These are phyloP conservation scores for Gossypium bickii DNA, from an alignment of 345 rosid species.

Conservation along the genomic window DNA sequence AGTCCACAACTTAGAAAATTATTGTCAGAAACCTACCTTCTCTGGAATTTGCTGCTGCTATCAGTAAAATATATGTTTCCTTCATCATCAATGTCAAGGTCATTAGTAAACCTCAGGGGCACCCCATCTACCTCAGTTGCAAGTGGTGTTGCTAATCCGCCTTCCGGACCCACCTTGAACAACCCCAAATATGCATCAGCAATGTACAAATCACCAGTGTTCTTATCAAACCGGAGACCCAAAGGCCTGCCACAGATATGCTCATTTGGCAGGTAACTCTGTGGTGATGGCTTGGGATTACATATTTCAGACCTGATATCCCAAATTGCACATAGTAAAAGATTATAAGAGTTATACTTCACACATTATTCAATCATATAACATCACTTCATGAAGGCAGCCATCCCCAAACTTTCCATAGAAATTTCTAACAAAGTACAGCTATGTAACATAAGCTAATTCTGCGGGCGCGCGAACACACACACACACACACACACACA, in stretches of 20 bases:
- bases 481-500: no score
- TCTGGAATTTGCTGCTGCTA: constrained; percentile 71
- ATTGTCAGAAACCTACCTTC: constrained; percentile 45
- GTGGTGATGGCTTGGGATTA: constrained; percentile 58
- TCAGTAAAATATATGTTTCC: constrained; percentile 88
- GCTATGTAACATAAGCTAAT: not conserved
- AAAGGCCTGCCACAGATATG: constrained; percentile 94
- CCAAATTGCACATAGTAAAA: not conserved
- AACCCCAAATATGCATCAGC: constrained; percentile 94
- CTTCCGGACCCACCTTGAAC: constrained; percentile 87
- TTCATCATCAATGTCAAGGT: constrained; percentile 81
- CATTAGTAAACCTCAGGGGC: constrained; percentile 74
- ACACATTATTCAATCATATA: not conserved
- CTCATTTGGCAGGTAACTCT: constrained; percentile 64
- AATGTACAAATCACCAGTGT: constrained; percentile 75
- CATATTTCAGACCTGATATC: constrained; percentile 69
- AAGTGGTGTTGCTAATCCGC: constrained; percentile 74
- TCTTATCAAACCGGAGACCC: constrained; percentile 81
- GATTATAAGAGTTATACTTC: not conserved
- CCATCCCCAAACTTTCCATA: not conserved
- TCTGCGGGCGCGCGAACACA: rapidly evolving
- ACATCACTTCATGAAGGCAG: not conserved
- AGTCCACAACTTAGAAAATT: not conserved
- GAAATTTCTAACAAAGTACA: not conserved
- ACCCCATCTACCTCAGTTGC: constrained; percentile 77